Percentiles rank a stretch among this genome's conserved stretches.
phyloP scores from a whole-genome alignment of 768 basidiomycete genomes.

The Ephemerocybe angulata region DNA sequence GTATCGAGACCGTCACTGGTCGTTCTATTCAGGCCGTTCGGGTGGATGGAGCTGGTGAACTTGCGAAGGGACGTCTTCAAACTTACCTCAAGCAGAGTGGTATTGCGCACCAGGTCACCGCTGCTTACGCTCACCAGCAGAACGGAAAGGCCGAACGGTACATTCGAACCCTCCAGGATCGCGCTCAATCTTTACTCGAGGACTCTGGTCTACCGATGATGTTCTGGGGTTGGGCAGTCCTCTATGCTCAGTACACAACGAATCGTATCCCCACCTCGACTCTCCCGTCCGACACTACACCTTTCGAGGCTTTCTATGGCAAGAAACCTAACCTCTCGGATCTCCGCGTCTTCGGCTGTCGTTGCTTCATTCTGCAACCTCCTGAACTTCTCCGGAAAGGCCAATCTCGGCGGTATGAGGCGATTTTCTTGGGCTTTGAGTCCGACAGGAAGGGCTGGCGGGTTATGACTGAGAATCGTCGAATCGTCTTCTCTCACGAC shows the following conservation, averaged over 20 bases:
- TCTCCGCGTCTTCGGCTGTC: conserved; percentile 27
- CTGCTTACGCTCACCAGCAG: no score
- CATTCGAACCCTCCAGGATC: conserved; percentile 26
- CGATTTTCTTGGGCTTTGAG: no score
- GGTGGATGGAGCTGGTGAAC: background rate
- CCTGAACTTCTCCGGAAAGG: no score
- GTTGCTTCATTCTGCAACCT: conserved; percentile 22
- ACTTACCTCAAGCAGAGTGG: conserved; percentile 12
- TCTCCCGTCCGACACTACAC: conserved; percentile 18
- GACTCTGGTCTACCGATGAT: conserved; percentile 20
- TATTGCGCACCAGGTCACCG: no score
- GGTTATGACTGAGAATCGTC: conserved; percentile 1
- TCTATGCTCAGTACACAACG: conserved; percentile 20
- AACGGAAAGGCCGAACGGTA: conserved; percentile 29
- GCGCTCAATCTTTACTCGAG: conserved; percentile 19
- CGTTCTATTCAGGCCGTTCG: background rate
- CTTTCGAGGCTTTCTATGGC: conserved; percentile 18
- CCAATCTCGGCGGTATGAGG: no score
- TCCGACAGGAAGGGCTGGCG: no score
- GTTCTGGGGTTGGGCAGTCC: conserved; percentile 11
- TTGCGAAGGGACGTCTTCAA: background rate
- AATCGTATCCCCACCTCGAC: conserved; percentile 23
- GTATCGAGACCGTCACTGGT: background rate
- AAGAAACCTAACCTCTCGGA: conserved; percentile 27
- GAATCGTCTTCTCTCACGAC: background rate